Conservation (phyloP, 2,329 filamentous ascomycete species). For the Aspergillus texensis region DNA sequence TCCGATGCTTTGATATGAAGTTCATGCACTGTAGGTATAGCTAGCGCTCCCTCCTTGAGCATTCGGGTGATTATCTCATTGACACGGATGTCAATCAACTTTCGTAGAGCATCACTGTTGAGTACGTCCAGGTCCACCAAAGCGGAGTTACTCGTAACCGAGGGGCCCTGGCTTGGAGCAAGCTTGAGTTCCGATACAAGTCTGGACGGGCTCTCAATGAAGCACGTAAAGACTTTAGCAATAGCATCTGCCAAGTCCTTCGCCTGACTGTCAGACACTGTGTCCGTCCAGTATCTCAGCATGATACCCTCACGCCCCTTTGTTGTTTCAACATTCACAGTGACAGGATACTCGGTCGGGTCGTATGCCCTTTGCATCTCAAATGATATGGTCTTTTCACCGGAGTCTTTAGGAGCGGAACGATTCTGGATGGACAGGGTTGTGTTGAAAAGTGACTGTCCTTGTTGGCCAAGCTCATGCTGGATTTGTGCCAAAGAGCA, state of each 20-base stretch:
- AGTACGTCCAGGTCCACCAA: conserved; percentile 5
- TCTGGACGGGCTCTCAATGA: conserved; percentile 32
- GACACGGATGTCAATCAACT: conserved; percentile 38
- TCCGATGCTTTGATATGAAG: conserved; percentile 11
- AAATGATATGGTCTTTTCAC: conserved; percentile 33
- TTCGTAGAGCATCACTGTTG: conserved; percentile 31
- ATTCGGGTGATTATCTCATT: conserved; percentile 38
- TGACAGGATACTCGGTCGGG: conserved; percentile 45
- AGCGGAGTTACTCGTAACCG: not conserved
- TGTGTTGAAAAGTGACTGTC: conserved; percentile 45
- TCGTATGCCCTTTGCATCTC: conserved; percentile 37
- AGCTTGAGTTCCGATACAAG: conserved; percentile 28
- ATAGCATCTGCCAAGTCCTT: conserved; percentile 34
- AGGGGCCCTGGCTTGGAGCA: not conserved
- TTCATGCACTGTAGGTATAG: conserved; percentile 21
- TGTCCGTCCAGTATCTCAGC: conserved; percentile 44
- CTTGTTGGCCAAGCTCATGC: conserved; percentile 40
- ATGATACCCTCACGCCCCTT: conserved; percentile 39
- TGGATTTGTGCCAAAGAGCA: conserved; percentile 55
- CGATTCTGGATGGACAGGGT: conserved; percentile 46
- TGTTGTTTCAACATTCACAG: conserved; percentile 43
- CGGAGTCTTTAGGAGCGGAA: conserved; percentile 23
- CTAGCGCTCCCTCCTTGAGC: conserved; percentile 32
- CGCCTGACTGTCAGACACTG: conserved; percentile 39
- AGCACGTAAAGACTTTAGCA: conserved; percentile 35